phyloP scores from a whole-genome alignment of 202 grass and related monocot genomes.

The Zoysia matrella region DNA sequence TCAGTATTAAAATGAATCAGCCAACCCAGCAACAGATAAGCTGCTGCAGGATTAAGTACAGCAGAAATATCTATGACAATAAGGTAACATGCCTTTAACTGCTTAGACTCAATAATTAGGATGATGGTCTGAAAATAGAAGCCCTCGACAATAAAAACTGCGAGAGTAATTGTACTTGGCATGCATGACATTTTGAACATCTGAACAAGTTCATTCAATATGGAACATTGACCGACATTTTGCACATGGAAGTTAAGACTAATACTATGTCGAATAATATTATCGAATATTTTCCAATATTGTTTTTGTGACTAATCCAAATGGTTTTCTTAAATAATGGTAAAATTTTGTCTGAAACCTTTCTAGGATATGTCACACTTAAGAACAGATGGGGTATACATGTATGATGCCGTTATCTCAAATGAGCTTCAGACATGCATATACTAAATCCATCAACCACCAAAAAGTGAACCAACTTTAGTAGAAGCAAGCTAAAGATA shows the following conservation, averaged over 20 bases:
- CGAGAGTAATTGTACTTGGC: not conserved
- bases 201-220: not conserved
- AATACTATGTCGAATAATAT: not conserved
- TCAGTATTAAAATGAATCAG: slow-evolving; percentile 19
- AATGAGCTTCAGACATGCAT: not conserved
- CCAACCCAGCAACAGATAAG: not conserved
- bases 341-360: not conserved
- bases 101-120: not conserved
- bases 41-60: slow-evolving; percentile 14
- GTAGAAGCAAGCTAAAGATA: not conserved
- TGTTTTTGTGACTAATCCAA: not conserved
- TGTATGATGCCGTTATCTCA: slow-evolving; percentile 9
- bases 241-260: not conserved
- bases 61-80: not conserved
- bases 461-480: not conserved
- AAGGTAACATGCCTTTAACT: slow-evolving; percentile 1
- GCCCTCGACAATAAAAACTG: slow-evolving; percentile 15
- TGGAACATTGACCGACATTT: not conserved
- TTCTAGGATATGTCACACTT: no score
- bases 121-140: slow-evolving; percentile 10
- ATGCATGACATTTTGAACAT: not conserved
- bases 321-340: not conserved
- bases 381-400: not conserved
- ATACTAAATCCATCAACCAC: not conserved
- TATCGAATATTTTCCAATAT: not conserved